Evolutionary conservation across 1,284 basidiomycete species (phyloP).

Genomic region (Xerocomus cyaneibrunnescens): DNA sequence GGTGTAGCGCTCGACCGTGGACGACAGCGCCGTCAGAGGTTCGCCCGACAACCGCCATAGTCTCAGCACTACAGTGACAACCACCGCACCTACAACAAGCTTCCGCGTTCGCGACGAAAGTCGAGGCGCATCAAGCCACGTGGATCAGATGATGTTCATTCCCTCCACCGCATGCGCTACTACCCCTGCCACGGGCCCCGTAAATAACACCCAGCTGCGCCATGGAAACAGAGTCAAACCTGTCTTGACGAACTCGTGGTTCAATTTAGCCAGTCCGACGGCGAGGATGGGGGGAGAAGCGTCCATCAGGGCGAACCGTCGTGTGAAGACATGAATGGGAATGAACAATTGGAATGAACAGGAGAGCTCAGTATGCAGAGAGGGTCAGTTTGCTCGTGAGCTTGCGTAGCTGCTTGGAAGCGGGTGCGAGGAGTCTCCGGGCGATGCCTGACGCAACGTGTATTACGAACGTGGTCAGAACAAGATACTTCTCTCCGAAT

Average conservation of each 20-base stretch:
- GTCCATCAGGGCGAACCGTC: conserved; percentile 49
- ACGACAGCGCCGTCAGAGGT: conserved; percentile 54
- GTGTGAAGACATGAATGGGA: conserved; percentile 62
- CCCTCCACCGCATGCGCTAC: conserved; percentile 63
- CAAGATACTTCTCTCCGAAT: conserved; percentile 61
- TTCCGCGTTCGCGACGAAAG: conserved; percentile 31
- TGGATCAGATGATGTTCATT: conserved; percentile 49
- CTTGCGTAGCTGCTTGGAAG: conserved; percentile 37
- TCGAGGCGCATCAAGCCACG: conserved; percentile 22
- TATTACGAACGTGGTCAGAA: conserved; percentile 56
- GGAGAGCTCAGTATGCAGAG: conserved; percentile 53
- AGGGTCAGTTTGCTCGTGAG: conserved; percentile 48
- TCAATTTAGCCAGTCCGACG: conserved; percentile 68
- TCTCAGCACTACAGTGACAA: conserved; percentile 54
- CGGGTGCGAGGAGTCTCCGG: conserved; percentile 51
- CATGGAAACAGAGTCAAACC: conserved; percentile 60
- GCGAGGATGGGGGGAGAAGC: conserved; percentile 47
- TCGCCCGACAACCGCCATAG: conserved; percentile 54
- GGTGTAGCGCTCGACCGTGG: conserved; percentile 48
- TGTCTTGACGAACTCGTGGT: conserved; percentile 73
- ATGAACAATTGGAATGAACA: conserved; percentile 63
- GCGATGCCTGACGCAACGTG: conserved; percentile 56
- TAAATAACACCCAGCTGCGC: conserved; percentile 59
- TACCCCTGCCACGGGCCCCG: conserved; percentile 50
- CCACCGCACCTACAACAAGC: conserved; percentile 36